These are phyloP conservation scores for Colletotrichum melonis DNA, from an alignment of 2,329 filamentous ascomycete species.

Conservation along the genomic window DNA sequence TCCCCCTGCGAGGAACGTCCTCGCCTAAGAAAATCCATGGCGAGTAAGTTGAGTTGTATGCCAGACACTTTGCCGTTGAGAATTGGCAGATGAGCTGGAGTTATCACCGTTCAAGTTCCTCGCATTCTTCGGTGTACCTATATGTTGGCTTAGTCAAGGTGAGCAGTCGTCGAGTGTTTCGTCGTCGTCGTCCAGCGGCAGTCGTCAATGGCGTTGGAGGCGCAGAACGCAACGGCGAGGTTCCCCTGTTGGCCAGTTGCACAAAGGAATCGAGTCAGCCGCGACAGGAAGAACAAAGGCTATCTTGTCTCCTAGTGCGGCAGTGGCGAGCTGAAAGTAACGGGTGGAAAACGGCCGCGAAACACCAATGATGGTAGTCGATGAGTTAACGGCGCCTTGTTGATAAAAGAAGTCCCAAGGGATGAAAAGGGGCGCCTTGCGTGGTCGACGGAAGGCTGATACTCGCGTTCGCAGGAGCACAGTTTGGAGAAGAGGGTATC, in stretches of 20 bases:
- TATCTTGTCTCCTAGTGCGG: conserved; percentile 8
- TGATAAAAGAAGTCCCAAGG: not conserved
- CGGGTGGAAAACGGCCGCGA: conserved; percentile 4
- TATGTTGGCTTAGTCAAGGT: not conserved
- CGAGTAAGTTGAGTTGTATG: not conserved
- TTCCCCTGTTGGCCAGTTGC: not conserved
- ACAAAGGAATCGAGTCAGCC: conserved; percentile 15
- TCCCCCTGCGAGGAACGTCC: conserved; percentile 7
- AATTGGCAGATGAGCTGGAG: not conserved
- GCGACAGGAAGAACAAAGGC: conserved; percentile 11
- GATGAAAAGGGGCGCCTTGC: not conserved
- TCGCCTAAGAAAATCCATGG: conserved; percentile 31
- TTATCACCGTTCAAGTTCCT: conserved; percentile 14
- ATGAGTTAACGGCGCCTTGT: not conserved
- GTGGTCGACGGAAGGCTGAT: not conserved
- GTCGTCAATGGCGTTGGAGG: conserved; percentile 12
- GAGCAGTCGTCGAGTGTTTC: conserved; percentile 16
- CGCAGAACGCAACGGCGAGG: not conserved
- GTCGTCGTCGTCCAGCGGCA: not conserved
- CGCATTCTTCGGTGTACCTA: conserved; percentile 13
- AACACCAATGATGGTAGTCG: not conserved
- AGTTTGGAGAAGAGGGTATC: conserved; percentile 3
- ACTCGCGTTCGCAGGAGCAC: not conserved
- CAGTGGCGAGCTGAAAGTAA: not conserved
- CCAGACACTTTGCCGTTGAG: not conserved